Evolutionary conservation across 1,139 yeast genomes (phyloP).

Genomic region (Pneumocystis murina): DNA sequence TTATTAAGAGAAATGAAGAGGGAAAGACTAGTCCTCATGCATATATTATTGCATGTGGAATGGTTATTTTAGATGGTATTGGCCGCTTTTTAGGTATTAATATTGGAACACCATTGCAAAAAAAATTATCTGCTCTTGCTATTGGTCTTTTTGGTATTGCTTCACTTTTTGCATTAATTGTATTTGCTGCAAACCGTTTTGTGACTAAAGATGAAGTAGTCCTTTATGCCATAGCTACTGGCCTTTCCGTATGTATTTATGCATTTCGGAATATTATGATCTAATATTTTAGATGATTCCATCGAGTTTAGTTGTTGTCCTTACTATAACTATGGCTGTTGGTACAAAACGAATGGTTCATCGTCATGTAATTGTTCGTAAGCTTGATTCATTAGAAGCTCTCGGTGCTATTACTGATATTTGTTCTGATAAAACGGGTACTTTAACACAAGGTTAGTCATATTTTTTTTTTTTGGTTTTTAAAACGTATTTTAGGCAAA

Average conservation of each 20-base stretch:
- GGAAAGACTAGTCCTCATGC: constrained; percentile 8
- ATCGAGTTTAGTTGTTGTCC: constrained; percentile 62
- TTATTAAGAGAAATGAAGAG: constrained; percentile 5
- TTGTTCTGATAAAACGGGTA: constrained; percentile 96
- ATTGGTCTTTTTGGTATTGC: constrained; percentile 54
- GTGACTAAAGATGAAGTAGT: constrained; percentile 56
- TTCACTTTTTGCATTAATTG: constrained; percentile 60
- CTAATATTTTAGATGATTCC: constrained; percentile 43
- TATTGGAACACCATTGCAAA: constrained; percentile 61
- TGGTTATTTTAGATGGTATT: constrained; percentile 9
- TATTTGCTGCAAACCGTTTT: constrained; percentile 64
- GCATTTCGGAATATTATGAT: neutral
- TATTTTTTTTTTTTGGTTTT: neutral
- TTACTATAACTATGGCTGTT: constrained; percentile 75
- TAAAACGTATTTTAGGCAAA: constrained; percentile 22
- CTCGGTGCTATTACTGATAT: constrained; percentile 98
- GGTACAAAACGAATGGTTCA: constrained; percentile 68
- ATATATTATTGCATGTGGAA: constrained; percentile 8
- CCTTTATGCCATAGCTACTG: constrained; percentile 60
- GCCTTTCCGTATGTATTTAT: constrained; percentile 28
- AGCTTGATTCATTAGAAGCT: constrained; percentile 82
- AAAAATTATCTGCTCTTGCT: constrained; percentile 55
- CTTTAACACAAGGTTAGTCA: constrained; percentile 55
- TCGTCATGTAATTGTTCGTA: constrained; percentile 60
- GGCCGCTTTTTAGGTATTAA: constrained; percentile 14